phyloP scores from a whole-genome alignment of 169 alveolate genomes.

The Theileria annulata region DNA sequence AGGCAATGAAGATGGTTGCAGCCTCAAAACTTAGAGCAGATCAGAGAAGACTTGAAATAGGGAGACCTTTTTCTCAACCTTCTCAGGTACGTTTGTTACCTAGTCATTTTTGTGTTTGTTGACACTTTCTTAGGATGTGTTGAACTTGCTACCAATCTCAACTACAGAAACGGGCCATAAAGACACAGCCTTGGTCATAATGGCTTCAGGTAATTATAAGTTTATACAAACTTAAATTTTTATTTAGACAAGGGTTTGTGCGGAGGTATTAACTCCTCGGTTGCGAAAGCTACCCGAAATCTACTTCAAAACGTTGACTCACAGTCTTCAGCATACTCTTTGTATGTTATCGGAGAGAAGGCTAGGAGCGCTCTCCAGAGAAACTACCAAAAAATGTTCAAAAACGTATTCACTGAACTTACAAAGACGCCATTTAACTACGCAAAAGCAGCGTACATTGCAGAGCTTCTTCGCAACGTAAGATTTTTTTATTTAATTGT shows the following conservation, averaged over 20 bases:
- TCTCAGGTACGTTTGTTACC: slow-evolving; percentile 55
- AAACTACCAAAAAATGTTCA: slow-evolving; percentile 43
- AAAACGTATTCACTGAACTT: slow-evolving; percentile 69
- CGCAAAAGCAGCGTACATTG: slow-evolving; percentile 69
- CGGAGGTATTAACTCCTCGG: slow-evolving; percentile 84
- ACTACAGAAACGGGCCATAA: slow-evolving; percentile 55
- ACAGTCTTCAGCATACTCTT: slow-evolving; percentile 36
- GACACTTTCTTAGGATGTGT: slow-evolving; percentile 42
- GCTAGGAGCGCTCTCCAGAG: slow-evolving; percentile 61
- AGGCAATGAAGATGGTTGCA: slow-evolving; percentile 96
- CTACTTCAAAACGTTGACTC: slow-evolving; percentile 49
- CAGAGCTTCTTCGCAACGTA: slow-evolving; percentile 68
- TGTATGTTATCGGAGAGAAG: slow-evolving; percentile 66
- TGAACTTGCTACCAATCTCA: slow-evolving; percentile 63
- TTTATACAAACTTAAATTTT: slow-evolving; percentile 12
- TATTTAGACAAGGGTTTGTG: slow-evolving; percentile 84
- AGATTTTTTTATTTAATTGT: neutral
- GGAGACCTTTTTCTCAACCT: slow-evolving; percentile 74
- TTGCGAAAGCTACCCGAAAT: slow-evolving; percentile 60
- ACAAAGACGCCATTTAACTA: slow-evolving; percentile 75
- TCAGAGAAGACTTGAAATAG: slow-evolving; percentile 78
- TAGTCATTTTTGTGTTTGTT: no score
- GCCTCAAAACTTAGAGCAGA: slow-evolving; percentile 93
- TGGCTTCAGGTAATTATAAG: slow-evolving; percentile 44
- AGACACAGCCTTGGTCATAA: slow-evolving; percentile 59